These are phyloP conservation scores for Aspergillus steynii DNA, from an alignment of 495 filamentous ascomycete genomes.

Conservation along the genomic window DNA sequence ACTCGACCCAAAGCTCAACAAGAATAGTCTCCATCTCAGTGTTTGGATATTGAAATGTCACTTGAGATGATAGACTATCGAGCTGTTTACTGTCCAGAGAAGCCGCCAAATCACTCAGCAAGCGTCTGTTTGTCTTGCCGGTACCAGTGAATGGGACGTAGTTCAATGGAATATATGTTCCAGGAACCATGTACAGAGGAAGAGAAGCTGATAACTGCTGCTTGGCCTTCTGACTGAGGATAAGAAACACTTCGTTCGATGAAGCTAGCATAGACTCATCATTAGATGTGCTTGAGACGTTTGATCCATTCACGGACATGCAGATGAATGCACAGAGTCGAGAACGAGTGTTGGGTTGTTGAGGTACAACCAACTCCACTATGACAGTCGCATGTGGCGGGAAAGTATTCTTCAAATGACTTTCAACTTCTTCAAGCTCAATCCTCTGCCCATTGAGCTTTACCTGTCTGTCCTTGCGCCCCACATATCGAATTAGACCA, in stretches of 20 bases:
- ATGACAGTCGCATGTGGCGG: background rate
- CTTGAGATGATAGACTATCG: background rate
- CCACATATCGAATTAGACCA: constrained; percentile 39
- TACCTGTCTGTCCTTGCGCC: constrained; percentile 53
- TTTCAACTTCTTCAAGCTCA: constrained; percentile 55
- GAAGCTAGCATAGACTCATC: background rate
- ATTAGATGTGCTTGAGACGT: background rate
- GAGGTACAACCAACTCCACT: background rate
- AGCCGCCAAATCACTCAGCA: background rate
- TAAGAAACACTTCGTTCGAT: background rate
- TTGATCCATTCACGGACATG: background rate
- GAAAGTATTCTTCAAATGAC: background rate
- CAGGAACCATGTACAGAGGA: background rate
- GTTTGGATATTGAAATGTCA: background rate
- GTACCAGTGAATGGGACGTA: background rate
- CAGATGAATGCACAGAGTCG: background rate
- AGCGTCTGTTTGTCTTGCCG: background rate
- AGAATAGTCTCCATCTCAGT: background rate
- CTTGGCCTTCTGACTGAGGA: background rate
- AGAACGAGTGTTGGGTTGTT: background rate
- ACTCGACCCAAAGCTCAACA: background rate
- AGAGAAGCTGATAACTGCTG: background rate
- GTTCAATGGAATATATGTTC: background rate
- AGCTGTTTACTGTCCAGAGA: background rate
- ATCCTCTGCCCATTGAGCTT: constrained; percentile 57